Evolutionary conservation across 257 asterid species (phyloP), one percentile per base, ranked within the genome.

Genomic region (Forsythia suspensa): DNA sequence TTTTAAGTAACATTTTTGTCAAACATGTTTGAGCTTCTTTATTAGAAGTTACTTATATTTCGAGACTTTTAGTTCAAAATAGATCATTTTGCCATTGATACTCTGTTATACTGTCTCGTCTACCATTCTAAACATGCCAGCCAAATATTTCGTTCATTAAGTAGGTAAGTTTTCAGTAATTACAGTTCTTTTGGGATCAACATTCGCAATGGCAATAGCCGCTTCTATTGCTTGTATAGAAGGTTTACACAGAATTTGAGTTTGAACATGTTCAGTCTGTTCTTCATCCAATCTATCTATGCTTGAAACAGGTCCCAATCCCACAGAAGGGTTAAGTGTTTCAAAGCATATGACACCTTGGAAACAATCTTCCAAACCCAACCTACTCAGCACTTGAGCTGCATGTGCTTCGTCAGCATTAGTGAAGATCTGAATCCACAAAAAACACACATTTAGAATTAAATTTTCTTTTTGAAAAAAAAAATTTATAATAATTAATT

Each of bases 311-410:
- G 83, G 71, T 48, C 76, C 40, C 39, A 63, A 13, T 29, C 70
- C 71, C 38, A 44, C 6, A 3, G 80, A 75, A 40, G 92, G 94
- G 85, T 94, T 92, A 10, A 94, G 92, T 43, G 97, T 92, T 85
- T 94, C 98, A 20, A 91, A 92, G 86, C 98, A 92, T 81, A 94
- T 92, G 51, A 92, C 86, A 52, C 92, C 97, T 9, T 94, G 95
- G 84, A 94, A 94, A 83, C 97, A 94, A 80, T 90, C 97, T 79
- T 91, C 97, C 83, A 94, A 77, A 12, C 96, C 96, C 89, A 91
- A 7, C 81, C 86, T 85, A 15, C 85, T 83, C 20, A 94, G 90
- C 2, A 90, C 97, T 88, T 85, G 80, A 16, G 88, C 90, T 29
- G 84, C 96, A 70, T 92, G 97, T 6, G 83, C 91, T 87, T 89